A percentile compares a stretch with the other conserved stretches of the same genome.
Evolutionary conservation across 768 basidiomycete species (phyloP).

Genomic region (Mycena epipterygia): DNA sequence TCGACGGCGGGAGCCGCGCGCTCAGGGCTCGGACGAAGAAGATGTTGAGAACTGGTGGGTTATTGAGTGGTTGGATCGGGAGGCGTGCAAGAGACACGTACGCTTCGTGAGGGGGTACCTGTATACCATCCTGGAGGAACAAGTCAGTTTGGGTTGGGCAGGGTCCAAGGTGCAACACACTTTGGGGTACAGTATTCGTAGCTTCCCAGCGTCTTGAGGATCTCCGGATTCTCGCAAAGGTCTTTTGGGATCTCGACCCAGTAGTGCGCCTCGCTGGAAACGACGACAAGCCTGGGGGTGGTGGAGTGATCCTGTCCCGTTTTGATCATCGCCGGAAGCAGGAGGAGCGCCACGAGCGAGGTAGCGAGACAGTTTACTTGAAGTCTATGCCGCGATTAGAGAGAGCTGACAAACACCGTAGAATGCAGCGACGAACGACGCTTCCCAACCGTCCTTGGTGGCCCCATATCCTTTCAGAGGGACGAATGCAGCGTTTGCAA

Average conservation of each 20-base stretch:
- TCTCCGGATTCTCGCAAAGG: constrained; percentile 21
- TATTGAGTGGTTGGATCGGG: neutral
- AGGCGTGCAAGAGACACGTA: neutral
- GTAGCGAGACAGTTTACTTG: constrained; percentile 50
- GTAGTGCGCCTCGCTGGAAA: constrained; percentile 43
- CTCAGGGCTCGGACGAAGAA: constrained; percentile 32
- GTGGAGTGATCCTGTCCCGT: constrained; percentile 27
- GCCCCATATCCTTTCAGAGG: neutral
- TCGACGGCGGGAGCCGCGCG: constrained; percentile 16
- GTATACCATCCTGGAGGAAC: neutral
- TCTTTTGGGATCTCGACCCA: constrained; percentile 5
- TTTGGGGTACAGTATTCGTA: constrained; percentile 28
- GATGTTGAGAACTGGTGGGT: constrained; percentile 34
- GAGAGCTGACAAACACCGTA: no score
- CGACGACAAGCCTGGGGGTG: constrained; percentile 37
- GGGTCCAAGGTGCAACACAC: neutral
- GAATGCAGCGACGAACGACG: neutral
- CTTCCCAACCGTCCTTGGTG: neutral
- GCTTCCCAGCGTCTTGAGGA: constrained; percentile 32
- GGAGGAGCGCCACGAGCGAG: constrained; percentile 41
- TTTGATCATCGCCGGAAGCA: constrained; percentile 44
- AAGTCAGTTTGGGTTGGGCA: neutral
- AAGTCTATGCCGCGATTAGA: constrained; percentile 34
- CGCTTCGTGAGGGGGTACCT: constrained; percentile 24
- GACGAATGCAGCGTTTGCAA: constrained; percentile 5